Conservation (phyloP, 2,329 filamentous ascomycete species). For the Aspergillus ustus region DNA sequence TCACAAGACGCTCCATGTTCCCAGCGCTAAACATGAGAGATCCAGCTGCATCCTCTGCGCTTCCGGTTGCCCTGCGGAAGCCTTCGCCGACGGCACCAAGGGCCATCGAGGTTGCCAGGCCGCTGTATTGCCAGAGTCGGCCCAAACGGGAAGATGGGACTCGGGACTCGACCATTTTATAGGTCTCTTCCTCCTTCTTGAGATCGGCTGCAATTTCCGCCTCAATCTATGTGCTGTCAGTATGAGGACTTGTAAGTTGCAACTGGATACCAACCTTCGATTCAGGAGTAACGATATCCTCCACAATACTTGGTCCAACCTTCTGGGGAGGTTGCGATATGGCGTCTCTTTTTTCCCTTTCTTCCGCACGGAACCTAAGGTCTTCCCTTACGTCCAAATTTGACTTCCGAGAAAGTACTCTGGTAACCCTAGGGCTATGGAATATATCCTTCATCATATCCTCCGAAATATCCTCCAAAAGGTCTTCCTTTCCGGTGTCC, state of each 20-base stretch:
- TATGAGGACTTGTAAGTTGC: not conserved
- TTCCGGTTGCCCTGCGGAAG: slow-evolving; percentile 77
- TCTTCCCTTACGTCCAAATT: slow-evolving; percentile 16
- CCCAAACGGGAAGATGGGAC: slow-evolving; percentile 88
- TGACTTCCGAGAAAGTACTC: slow-evolving; percentile 56
- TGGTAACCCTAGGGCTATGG: slow-evolving; percentile 62
- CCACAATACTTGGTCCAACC: slow-evolving; percentile 24
- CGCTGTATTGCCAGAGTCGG: slow-evolving; percentile 91
- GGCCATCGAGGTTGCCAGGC: slow-evolving; percentile 92
- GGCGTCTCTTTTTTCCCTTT: slow-evolving; percentile 37
- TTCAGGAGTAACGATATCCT: slow-evolving; percentile 18
- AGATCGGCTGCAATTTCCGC: slow-evolving; percentile 25
- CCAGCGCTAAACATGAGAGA: slow-evolving; percentile 84
- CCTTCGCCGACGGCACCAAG: slow-evolving; percentile 88
- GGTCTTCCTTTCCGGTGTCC: slow-evolving; percentile 19
- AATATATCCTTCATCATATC: slow-evolving; percentile 66
- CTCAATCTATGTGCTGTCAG: slow-evolving; percentile 21
- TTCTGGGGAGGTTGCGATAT: slow-evolving; percentile 35
- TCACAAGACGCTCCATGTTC: slow-evolving; percentile 91
- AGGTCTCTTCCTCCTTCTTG: slow-evolving; percentile 46
- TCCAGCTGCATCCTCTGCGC: slow-evolving; percentile 61
- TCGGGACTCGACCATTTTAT: slow-evolving; percentile 82
- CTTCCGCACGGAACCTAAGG: slow-evolving; percentile 7
- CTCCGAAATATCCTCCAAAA: slow-evolving; percentile 54
- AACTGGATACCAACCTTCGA: slow-evolving; percentile 17